These are phyloP conservation scores for Dendrobium huoshanense DNA, from an alignment of 106 monocot species.

Conservation along the genomic window DNA sequence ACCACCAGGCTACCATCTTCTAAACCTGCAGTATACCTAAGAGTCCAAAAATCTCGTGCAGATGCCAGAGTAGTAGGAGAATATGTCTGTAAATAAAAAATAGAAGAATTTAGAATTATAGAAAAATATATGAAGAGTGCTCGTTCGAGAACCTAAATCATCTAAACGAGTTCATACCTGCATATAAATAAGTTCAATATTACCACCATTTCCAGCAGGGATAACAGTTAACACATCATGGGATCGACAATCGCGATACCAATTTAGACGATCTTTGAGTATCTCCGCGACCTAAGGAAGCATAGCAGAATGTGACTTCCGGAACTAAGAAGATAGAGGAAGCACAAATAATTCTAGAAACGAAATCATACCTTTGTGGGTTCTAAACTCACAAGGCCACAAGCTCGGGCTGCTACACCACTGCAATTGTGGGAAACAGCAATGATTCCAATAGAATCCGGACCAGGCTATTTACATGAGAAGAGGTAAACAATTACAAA, in stretches of 20 bases:
- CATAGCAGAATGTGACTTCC: background rate
- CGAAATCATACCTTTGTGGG: conserved; percentile 65
- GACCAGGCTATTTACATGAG: conserved; percentile 68
- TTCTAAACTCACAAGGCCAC: conserved; percentile 91
- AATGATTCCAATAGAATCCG: conserved; percentile 99
- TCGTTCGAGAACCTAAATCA: background rate
- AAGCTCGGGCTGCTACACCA: conserved; percentile 93
- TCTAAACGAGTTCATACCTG: conserved; percentile 33
- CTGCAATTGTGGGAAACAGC: conserved; percentile 91
- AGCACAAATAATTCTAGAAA: background rate
- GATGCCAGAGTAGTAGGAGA: conserved; percentile 82
- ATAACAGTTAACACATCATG: conserved; percentile 64
- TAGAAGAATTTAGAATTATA: background rate
- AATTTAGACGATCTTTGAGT: conserved; percentile 78
- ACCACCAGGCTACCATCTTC: conserved; percentile 80
- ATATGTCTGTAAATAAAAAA: conserved; percentile 47
- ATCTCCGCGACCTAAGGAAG: conserved; percentile 67
- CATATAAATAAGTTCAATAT: conserved; percentile 85
- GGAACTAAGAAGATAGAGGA: background rate
- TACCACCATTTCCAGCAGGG: conserved; percentile 84
- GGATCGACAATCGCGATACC: conserved; percentile 81
- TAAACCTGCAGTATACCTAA: conserved; percentile 70
- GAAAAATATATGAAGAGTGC: background rate
- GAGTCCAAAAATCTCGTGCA: conserved; percentile 83
- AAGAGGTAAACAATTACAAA: background rate